These are phyloP conservation scores for Pythium dissotocum DNA, from an alignment of 352 stramenopile genomes.

Conservation along the genomic window DNA sequence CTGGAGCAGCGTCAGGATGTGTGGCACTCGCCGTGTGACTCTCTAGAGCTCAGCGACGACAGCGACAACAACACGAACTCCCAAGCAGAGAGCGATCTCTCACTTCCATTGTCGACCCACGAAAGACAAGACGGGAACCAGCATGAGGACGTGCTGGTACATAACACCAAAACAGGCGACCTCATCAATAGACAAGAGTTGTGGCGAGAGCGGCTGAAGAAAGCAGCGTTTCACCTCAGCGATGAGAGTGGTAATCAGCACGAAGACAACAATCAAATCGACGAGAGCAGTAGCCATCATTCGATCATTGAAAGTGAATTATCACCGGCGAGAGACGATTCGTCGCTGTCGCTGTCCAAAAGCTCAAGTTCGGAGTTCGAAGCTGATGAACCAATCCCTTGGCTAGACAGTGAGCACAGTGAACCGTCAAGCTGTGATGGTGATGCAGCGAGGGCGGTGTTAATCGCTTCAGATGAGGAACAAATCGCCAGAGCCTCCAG, in stretches of 20 bases:
- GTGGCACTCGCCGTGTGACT: constrained; percentile 4
- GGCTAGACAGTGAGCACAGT: background rate
- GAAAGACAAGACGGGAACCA: background rate
- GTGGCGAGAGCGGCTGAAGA: background rate
- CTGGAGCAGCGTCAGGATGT: background rate
- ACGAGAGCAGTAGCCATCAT: background rate
- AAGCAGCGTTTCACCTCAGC: background rate
- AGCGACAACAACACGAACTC: background rate
- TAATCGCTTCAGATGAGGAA: background rate
- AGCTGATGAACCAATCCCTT: background rate
- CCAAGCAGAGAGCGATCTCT: background rate
- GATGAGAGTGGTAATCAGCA: background rate
- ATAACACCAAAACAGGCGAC: background rate
- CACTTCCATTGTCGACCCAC: background rate
- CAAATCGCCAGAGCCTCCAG: background rate
- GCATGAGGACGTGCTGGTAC: background rate
- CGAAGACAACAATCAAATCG: background rate
- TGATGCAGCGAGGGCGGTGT: background rate
- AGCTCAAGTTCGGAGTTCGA: constrained; percentile 5
- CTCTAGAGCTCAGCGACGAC: background rate
- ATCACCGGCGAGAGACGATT: background rate
- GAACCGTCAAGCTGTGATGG: background rate
- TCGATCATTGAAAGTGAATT: background rate
- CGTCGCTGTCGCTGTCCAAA: constrained; percentile 15
- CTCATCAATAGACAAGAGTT: background rate